These are phyloP conservation scores for Rhizophora mangle DNA, from an alignment of 345 rosid genomes.

Conservation along the genomic window DNA sequence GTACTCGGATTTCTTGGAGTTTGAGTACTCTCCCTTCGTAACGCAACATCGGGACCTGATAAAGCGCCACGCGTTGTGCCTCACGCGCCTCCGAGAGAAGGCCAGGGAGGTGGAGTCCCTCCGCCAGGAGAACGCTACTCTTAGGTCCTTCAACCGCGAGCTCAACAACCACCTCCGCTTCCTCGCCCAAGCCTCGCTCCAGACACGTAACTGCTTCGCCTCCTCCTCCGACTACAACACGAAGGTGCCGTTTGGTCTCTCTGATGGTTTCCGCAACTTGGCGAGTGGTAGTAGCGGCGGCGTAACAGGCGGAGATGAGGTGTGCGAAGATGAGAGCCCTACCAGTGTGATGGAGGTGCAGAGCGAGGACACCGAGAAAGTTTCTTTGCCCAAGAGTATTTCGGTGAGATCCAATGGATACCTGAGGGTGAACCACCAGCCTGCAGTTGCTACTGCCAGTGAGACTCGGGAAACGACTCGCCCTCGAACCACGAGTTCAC, in stretches of 20 bases:
- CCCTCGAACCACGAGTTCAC: constrained; percentile 22
- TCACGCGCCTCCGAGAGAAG: constrained; percentile 46
- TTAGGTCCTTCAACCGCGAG: constrained; percentile 55
- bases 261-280: constrained; percentile 33
- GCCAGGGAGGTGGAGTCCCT: constrained; percentile 53
- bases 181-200: constrained; percentile 38
- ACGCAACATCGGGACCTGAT: constrained; percentile 48
- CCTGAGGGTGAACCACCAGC: constrained; percentile 33
- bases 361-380: constrained; percentile 32
- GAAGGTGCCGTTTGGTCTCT: constrained; percentile 36
- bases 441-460: constrained; percentile 6
- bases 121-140: constrained; percentile 56
- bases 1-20: not conserved
- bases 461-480: constrained; percentile 24
- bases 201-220: constrained; percentile 20
- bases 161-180: constrained; percentile 52
- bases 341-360: constrained; percentile 35
- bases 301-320: constrained; percentile 19
- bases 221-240: constrained; percentile 23
- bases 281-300: constrained; percentile 12
- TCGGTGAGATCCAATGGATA: constrained; percentile 64
- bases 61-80: constrained; percentile 44
- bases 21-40: constrained; percentile 23
- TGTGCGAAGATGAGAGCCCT: constrained; percentile 37
- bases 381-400: constrained; percentile 63